Conservation (phyloP, 306 rosid genomes). For the Lotus japonicus region DNA sequence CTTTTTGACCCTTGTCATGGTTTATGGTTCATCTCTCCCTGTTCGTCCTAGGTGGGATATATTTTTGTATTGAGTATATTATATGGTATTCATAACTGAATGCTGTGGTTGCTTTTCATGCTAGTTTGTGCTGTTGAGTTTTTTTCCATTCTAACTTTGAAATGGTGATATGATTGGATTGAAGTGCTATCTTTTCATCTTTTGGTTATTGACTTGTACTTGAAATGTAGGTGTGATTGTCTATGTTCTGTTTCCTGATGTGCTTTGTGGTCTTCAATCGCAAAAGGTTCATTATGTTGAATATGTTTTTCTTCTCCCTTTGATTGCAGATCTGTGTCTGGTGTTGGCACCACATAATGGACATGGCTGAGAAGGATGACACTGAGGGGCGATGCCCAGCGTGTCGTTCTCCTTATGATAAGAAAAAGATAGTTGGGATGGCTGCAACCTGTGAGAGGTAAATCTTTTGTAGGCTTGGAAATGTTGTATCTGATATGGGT, state of each 20-base stretch:
- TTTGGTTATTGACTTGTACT: not conserved
- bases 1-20: not conserved
- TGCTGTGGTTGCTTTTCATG: not conserved
- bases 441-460: conserved; percentile 87
- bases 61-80: not conserved
- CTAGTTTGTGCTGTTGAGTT: not conserved
- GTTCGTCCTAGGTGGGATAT: not conserved
- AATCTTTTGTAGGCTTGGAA: not conserved
- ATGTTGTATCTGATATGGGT: not conserved
- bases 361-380: conserved; percentile 93
- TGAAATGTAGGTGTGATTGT: conserved; percentile 2
- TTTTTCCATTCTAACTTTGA: not conserved
- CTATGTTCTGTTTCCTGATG: not conserved
- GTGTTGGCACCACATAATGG: conserved; percentile 99
- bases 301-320: not conserved
- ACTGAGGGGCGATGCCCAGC: conserved; percentile 98
- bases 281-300: not conserved
- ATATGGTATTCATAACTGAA: not conserved
- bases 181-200: not conserved
- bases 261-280: not conserved
- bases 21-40: not conserved
- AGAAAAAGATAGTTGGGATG: conserved; percentile 95
- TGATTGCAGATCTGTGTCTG: conserved; percentile 85
- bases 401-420: conserved; percentile 85
- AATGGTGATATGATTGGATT: conserved; percentile 8